Percentiles rank a stretch among this genome's conserved stretches.
Conservation (phyloP, 768 basidiomycete species). For the Boletus eberwhitei region DNA sequence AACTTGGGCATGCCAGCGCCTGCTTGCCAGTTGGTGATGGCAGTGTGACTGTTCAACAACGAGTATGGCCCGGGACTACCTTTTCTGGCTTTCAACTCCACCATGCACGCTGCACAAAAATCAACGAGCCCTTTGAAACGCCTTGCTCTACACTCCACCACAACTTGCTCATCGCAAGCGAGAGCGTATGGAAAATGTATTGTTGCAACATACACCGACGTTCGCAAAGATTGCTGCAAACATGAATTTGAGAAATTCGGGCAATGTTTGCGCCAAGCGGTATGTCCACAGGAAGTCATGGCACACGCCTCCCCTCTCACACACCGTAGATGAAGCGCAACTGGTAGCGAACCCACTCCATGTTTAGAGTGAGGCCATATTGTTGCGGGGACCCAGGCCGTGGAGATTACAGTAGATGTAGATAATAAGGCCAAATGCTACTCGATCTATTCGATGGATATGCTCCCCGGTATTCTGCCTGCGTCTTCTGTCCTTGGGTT, state of each 20-base stretch:
- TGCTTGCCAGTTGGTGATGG: not conserved
- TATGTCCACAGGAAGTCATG: slow-evolving; percentile 40
- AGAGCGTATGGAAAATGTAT: slow-evolving; percentile 87
- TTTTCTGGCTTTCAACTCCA: not conserved
- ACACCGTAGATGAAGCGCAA: slow-evolving; percentile 51
- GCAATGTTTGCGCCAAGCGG: slow-evolving; percentile 74
- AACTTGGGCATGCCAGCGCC: slow-evolving; percentile 4
- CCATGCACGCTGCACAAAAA: slow-evolving; percentile 28
- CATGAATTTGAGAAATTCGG: slow-evolving; percentile 84
- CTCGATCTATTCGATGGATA: slow-evolving; percentile 19
- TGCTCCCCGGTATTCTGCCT: slow-evolving; percentile 34
- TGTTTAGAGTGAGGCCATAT: not conserved
- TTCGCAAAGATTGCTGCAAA: slow-evolving; percentile 78
- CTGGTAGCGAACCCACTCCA: slow-evolving; percentile 36
- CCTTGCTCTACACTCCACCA: slow-evolving; percentile 68
- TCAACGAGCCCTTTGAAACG: slow-evolving; percentile 50
- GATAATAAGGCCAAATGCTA: slow-evolving; percentile 15
- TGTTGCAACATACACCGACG: slow-evolving; percentile 75
- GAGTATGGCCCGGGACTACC: not conserved
- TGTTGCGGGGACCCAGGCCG: slow-evolving; percentile 4
- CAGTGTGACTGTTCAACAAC: not conserved
- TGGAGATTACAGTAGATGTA: slow-evolving; percentile 20
- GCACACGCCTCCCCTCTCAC: not conserved
- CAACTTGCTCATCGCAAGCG: slow-evolving; percentile 71
- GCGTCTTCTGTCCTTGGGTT: slow-evolving; percentile 38